These are phyloP conservation scores for Daedaleopsis nitida DNA, from an alignment of 768 basidiomycete genomes.

Conservation along the genomic window DNA sequence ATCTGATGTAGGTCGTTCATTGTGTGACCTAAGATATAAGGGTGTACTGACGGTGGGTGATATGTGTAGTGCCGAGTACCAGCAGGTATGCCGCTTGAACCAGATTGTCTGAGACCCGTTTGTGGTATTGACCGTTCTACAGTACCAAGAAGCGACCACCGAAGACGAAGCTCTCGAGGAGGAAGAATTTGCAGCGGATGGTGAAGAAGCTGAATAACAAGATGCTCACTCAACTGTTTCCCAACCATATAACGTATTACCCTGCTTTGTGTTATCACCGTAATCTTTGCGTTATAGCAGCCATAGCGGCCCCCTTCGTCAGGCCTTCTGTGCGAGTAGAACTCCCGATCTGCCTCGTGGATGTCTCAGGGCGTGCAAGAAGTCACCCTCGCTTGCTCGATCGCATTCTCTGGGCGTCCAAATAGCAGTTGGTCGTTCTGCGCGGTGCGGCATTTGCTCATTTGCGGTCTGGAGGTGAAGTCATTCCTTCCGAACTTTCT, in stretches of 20 bases:
- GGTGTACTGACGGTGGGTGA: slow-evolving; percentile 13
- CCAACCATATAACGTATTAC: not conserved
- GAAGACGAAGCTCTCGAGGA: slow-evolving; percentile 35
- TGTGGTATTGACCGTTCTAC: not conserved
- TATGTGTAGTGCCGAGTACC: slow-evolving; percentile 77
- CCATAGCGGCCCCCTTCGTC: not conserved
- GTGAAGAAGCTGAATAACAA: not conserved
- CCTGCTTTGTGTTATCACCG: not conserved
- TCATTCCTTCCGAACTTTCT: too few relatives aligned
- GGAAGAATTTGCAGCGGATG: not conserved
- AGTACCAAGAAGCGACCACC: slow-evolving; percentile 64
- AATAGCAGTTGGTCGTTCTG: too few relatives aligned
- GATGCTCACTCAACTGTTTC: not conserved
- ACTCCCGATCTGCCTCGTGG: slow-evolving; percentile 4
- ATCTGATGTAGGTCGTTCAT: slow-evolving; percentile 66
- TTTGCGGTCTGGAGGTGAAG: too few relatives aligned
- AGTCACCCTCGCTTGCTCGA: slow-evolving; percentile 5
- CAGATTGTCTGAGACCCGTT: too few relatives aligned
- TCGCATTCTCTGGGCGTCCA: not conserved
- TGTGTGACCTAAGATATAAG: slow-evolving; percentile 3
- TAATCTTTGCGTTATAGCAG: not conserved
- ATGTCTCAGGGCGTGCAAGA: not conserved
- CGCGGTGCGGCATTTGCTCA: too few relatives aligned
- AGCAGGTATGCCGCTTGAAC: slow-evolving; percentile 54
- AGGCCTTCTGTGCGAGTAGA: not conserved